These are phyloP conservation scores for Zychaea mexicana DNA, from an alignment of 371 early-diverging fungal species.

Conservation along the genomic window DNA sequence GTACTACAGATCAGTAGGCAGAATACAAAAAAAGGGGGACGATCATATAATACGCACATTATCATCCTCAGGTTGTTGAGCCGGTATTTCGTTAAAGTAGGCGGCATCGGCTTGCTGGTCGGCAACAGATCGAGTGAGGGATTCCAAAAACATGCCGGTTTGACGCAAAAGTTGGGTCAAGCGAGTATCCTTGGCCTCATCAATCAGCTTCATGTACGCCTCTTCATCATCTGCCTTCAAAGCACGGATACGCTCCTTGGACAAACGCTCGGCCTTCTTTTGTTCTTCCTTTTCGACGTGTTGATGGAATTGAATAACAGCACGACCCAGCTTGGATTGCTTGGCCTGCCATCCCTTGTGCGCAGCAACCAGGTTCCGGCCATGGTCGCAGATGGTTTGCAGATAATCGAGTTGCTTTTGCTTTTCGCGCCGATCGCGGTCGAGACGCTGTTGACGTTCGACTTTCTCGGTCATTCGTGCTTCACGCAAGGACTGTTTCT, in stretches of 20 bases:
- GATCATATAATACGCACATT: not conserved
- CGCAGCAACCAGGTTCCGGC: slow-evolving; percentile 65
- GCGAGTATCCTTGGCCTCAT: slow-evolving; percentile 94
- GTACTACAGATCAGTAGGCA: not conserved
- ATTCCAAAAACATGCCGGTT: slow-evolving; percentile 85
- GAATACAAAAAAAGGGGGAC: not conserved
- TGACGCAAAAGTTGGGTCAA: slow-evolving; percentile 90
- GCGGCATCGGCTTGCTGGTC: slow-evolving; percentile 77
- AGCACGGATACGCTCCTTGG: slow-evolving; percentile 94
- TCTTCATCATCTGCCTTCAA: slow-evolving; percentile 95
- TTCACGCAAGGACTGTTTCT: slow-evolving; percentile 90
- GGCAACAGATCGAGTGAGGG: slow-evolving; percentile 75
- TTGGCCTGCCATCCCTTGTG: slow-evolving; percentile 67
- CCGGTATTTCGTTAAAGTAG: slow-evolving; percentile 24
- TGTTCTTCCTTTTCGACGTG: slow-evolving; percentile 91
- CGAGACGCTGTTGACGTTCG: slow-evolving; percentile 86
- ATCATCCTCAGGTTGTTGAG: not conserved
- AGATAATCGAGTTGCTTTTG: slow-evolving; percentile 85
- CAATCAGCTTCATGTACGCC: slow-evolving; percentile 92
- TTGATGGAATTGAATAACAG: slow-evolving; percentile 80
- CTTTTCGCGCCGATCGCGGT: slow-evolving; percentile 86
- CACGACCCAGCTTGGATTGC: slow-evolving; percentile 76
- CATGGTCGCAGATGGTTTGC: slow-evolving; percentile 77
- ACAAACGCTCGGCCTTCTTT: slow-evolving; percentile 78
- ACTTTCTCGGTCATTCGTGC: slow-evolving; percentile 91